phyloP scores from a whole-genome alignment of 768 basidiomycete species.

The Calocybe indica region DNA sequence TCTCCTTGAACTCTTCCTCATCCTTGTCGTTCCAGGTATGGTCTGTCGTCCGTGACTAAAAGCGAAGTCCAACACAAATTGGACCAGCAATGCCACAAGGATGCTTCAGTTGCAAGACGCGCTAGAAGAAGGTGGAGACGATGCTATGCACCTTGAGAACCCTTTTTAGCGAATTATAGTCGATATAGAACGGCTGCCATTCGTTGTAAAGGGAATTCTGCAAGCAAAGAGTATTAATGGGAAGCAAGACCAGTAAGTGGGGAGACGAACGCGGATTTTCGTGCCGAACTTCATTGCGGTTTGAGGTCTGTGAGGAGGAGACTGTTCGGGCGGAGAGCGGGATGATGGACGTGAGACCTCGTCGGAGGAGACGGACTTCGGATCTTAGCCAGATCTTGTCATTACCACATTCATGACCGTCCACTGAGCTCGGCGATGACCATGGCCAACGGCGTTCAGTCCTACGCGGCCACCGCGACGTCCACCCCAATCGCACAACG shows the following conservation, averaged over 20 bases:
- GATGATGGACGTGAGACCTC: slow-evolving; percentile 23
- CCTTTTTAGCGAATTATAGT: slow-evolving; percentile 86
- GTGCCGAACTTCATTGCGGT: slow-evolving; percentile 71
- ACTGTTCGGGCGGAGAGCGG: neutral
- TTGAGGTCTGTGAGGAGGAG: neutral
- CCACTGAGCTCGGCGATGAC: slow-evolving; percentile 6
- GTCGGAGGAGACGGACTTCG: slow-evolving; percentile 2
- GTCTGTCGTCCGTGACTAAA: slow-evolving; percentile 36
- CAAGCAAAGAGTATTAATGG: neutral
- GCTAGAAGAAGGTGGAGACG: neutral
- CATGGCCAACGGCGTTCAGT: slow-evolving; percentile 18
- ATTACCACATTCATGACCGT: too few relatives aligned
- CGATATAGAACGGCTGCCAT: slow-evolving; percentile 87
- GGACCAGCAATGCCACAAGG: neutral
- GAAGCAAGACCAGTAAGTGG: neutral
- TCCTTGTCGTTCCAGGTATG: slow-evolving; percentile 70
- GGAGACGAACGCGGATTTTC: slow-evolving; percentile 44
- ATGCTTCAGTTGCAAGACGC: neutral
- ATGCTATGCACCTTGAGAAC: slow-evolving; percentile 68
- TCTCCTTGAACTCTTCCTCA: slow-evolving; percentile 73
- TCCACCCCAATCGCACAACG: slow-evolving; percentile 17
- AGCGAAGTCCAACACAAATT: slow-evolving; percentile 6
- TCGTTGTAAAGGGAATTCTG: slow-evolving; percentile 83
- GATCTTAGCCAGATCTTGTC: neutral
- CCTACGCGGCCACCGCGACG: slow-evolving; percentile 26